Evolutionary conservation across 2,329 filamentous ascomycete genomes (phyloP).

Genomic region (Plenodomus lindquistii): DNA sequence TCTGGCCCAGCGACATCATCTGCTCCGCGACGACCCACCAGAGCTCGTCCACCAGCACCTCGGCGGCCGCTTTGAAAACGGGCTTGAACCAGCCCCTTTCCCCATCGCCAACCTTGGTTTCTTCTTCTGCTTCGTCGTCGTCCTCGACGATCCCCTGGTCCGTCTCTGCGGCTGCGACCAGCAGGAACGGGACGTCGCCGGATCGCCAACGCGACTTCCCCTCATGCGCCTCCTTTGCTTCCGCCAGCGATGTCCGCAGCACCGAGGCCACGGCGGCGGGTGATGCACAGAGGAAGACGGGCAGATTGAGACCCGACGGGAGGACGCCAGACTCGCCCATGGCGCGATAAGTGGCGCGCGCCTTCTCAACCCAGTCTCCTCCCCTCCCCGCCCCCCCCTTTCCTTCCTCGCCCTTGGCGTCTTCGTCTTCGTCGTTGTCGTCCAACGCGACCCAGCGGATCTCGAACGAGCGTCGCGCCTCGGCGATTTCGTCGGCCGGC

Average conservation of each 20-base stretch:
- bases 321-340: slow-evolving; percentile 6
- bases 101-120: slow-evolving; percentile 2
- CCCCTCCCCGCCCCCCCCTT: too few species aligned
- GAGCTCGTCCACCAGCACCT: slow-evolving; percentile 6
- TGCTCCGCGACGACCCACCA: slow-evolving; percentile 3
- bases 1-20: slow-evolving; percentile 1
- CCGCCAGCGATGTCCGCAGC: slow-evolving; percentile 3
- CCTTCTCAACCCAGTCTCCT: slow-evolving; percentile 6
- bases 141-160: slow-evolving; percentile 5
- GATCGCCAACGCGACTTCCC: slow-evolving; percentile 4
- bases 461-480: slow-evolving; percentile 5
- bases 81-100: slow-evolving; percentile 4
- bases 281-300: slow-evolving; percentile 7
- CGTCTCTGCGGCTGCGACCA: slow-evolving; percentile 5
- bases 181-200: slow-evolving; percentile 5
- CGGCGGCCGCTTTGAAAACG: slow-evolving; percentile 3
- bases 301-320: slow-evolving; percentile 3
- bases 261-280: slow-evolving; percentile 5
- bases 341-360: slow-evolving; percentile 5
- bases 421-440: slow-evolving; percentile 4
- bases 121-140: slow-evolving; percentile 3
- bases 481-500: slow-evolving; percentile 3
- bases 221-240: slow-evolving; percentile 5
- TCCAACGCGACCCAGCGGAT: slow-evolving; percentile 5
- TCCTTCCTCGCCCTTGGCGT: slow-evolving; percentile 5